A percentile compares a stretch with the other conserved stretches of the same genome.
These are phyloP conservation scores for Niebla homalea DNA, from an alignment of 495 filamentous ascomycete genomes.

Conservation along the genomic window DNA sequence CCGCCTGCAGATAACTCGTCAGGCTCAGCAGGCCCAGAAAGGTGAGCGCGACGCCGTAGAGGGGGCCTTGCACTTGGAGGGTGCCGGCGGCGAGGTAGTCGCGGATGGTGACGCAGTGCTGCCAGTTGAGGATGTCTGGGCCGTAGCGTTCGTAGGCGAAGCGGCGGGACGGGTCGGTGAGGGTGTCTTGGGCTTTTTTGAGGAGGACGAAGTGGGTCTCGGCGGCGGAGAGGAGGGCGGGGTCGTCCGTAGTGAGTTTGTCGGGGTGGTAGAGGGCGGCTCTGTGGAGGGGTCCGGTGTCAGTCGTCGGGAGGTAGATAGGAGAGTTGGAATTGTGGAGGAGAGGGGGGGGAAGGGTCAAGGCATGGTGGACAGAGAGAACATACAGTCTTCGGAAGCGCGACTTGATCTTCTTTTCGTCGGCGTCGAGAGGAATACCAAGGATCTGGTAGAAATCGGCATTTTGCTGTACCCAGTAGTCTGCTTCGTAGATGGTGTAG, in stretches of 20 bases:
- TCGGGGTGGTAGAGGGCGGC: slow-evolving; percentile 83
- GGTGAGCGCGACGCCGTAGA: slow-evolving; percentile 50
- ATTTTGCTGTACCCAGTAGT: slow-evolving; percentile 56
- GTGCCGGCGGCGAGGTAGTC: slow-evolving; percentile 62
- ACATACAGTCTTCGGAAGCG: slow-evolving; percentile 59
- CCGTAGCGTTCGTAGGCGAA: slow-evolving; percentile 94
- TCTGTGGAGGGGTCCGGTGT: slow-evolving; percentile 10
- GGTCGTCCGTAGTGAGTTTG: slow-evolving; percentile 43
- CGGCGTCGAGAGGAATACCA: slow-evolving; percentile 49
- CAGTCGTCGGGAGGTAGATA: background rate
- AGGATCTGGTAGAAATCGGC: slow-evolving; percentile 71
- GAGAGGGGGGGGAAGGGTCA: background rate
- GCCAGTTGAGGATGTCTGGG: slow-evolving; percentile 54
- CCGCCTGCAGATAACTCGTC: slow-evolving; percentile 72
- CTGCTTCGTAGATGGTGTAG: slow-evolving; percentile 89
- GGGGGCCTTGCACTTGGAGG: slow-evolving; percentile 37
- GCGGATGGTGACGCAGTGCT: slow-evolving; percentile 51
- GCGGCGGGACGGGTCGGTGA: slow-evolving; percentile 62
- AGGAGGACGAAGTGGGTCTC: slow-evolving; percentile 68
- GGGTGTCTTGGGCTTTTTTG: slow-evolving; percentile 70
- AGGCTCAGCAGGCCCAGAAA: slow-evolving; percentile 56
- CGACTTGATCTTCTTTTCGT: slow-evolving; percentile 68
- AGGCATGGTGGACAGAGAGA: background rate
- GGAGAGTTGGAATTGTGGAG: background rate
- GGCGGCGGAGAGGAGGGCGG: slow-evolving; percentile 18